phyloP scores from a whole-genome alignment of 2,329 filamentous ascomycete genomes.

The Sphaerulina musiva region DNA sequence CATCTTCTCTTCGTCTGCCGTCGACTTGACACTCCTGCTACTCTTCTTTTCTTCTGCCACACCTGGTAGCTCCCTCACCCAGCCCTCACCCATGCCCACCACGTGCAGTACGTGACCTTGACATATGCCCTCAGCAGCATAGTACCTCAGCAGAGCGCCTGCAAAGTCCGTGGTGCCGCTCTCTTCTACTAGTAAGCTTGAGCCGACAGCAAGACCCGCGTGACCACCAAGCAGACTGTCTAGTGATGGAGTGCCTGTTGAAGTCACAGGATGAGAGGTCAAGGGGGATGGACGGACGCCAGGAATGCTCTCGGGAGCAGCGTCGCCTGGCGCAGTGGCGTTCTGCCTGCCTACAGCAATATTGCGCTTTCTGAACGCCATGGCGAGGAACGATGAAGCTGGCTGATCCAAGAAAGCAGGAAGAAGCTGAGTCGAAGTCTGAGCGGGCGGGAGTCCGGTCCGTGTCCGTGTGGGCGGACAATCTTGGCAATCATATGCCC shows the following conservation, averaged over 20 bases:
- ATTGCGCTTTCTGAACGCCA: slow-evolving; percentile 27
- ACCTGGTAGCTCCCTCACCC: slow-evolving; percentile 78
- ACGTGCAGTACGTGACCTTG: slow-evolving; percentile 87
- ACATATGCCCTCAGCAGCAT: slow-evolving; percentile 84
- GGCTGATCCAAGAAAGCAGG: too few relatives aligned
- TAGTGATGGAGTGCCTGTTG: slow-evolving; percentile 80
- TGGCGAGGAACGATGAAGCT: neutral
- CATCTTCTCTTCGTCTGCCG: slow-evolving; percentile 65
- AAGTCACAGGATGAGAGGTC: slow-evolving; percentile 81
- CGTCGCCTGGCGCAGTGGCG: neutral
- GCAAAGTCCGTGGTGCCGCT: slow-evolving; percentile 91
- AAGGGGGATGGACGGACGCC: slow-evolving; percentile 78
- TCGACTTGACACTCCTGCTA: slow-evolving; percentile 29
- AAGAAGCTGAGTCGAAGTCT: too few relatives aligned
- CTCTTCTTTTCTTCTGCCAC: slow-evolving; percentile 44
- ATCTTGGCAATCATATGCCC: too few relatives aligned
- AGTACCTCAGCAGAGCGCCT: slow-evolving; percentile 76
- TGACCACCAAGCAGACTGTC: slow-evolving; percentile 83
- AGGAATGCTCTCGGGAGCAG: neutral
- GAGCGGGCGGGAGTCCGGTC: too few relatives aligned
- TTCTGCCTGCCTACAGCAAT: slow-evolving; percentile 14
- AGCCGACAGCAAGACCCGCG: slow-evolving; percentile 74
- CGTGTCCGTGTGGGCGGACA: too few relatives aligned
- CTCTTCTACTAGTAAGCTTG: slow-evolving; percentile 74
- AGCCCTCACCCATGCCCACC: slow-evolving; percentile 69